A percentile compares a stretch with the other conserved stretches of the same genome.
phyloP scores from a whole-genome alignment of 371 early-diverging fungal species.

The Dentiscutata heterogama region DNA sequence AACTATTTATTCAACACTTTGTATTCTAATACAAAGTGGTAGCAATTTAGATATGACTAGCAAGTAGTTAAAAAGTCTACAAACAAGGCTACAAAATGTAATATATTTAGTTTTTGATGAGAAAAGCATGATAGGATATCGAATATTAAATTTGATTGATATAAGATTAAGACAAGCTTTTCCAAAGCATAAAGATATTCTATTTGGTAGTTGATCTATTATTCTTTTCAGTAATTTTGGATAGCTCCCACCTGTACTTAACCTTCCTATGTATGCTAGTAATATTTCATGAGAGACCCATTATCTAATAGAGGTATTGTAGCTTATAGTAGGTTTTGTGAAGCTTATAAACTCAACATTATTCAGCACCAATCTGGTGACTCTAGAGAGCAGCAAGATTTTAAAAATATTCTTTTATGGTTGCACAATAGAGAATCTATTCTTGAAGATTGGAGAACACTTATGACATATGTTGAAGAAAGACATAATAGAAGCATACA shows the following conservation, averaged over 20 bases:
- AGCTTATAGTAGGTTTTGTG: neutral
- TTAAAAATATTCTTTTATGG: neutral
- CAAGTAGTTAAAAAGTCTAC: neutral
- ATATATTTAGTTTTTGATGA: neutral
- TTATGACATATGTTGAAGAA: neutral
- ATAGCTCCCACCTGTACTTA: neutral
- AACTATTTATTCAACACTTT: neutral
- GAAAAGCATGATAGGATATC: neutral
- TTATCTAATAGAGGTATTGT: neutral
- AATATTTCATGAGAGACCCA: neutral
- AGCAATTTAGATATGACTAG: neutral
- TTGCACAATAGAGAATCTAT: neutral
- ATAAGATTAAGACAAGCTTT: neutral
- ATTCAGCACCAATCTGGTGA: neutral
- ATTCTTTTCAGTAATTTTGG: neutral
- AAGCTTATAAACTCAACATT: neutral
- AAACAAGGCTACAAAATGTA: neutral
- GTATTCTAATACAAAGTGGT: neutral
- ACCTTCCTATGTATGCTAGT: neutral
- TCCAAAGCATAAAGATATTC: neutral
- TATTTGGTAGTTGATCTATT: neutral
- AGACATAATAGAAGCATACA: neutral
- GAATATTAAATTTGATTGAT: neutral
- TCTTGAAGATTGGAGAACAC: neutral
- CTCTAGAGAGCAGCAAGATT: neutral